These are phyloP conservation scores for Botryotinia narcissicola DNA, from an alignment of 2,329 filamentous ascomycete species.

Conservation along the genomic window DNA sequence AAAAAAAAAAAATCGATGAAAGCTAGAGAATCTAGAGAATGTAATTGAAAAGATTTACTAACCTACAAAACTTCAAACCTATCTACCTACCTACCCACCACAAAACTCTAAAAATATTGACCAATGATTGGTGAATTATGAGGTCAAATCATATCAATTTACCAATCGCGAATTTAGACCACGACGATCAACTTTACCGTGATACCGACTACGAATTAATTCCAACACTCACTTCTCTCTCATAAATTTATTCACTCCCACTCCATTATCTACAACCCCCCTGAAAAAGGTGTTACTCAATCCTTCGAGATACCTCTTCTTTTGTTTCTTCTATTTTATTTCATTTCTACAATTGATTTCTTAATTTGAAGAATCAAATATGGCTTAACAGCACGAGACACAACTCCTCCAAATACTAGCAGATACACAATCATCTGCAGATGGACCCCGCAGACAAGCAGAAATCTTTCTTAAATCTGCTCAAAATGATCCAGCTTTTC, in stretches of 20 bases:
- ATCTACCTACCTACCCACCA: not conserved
- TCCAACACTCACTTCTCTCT: not conserved
- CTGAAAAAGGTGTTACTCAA: not conserved
- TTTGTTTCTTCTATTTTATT: not conserved
- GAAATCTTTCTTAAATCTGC: conserved; percentile 56
- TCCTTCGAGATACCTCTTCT: not conserved
- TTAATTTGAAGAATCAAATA: conserved; percentile 16
- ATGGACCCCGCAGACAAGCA: conserved; percentile 77
- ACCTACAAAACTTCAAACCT: not conserved
- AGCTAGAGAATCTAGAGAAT: not conserved
- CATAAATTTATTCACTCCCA: not conserved
- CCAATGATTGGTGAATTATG: not conserved
- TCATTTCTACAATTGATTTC: not conserved
- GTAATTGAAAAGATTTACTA: not conserved
- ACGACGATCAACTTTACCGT: not conserved
- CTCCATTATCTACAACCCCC: not conserved
- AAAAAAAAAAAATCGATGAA: not conserved
- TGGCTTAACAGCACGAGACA: conserved; percentile 71
- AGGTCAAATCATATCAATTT: not conserved
- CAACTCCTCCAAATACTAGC: conserved; percentile 84
- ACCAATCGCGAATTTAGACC: not conserved
- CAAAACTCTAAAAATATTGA: not conserved
- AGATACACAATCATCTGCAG: conserved; percentile 76
- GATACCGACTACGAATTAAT: not conserved
- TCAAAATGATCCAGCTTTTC: conserved; percentile 62